A percentile compares a stretch with the other conserved stretches of the same genome.
Conservation (phyloP, 129 eudicot species). For the Solidago caesia region DNA sequence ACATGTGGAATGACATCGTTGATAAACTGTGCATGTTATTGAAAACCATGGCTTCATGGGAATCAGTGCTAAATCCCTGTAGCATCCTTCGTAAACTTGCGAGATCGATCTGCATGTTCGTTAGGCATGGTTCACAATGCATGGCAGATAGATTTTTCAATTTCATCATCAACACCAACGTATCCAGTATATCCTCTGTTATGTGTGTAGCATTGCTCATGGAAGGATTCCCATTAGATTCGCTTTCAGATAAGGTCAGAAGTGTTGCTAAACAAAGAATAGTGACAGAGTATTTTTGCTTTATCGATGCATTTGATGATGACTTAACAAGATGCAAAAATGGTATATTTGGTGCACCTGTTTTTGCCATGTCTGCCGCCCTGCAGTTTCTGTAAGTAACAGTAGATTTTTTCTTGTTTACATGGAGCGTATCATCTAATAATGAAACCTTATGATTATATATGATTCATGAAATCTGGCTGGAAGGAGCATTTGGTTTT, state of each 20-base stretch:
- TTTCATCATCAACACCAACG: slow-evolving; percentile 35
- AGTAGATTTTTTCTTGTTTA: slow-evolving; percentile 3
- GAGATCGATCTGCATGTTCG: slow-evolving; percentile 60
- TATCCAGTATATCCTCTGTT: slow-evolving; percentile 35
- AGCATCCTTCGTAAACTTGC: slow-evolving; percentile 63
- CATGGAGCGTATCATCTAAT: not conserved
- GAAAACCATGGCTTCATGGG: slow-evolving; percentile 41
- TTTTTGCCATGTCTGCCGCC: slow-evolving; percentile 65
- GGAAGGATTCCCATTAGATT: slow-evolving; percentile 81
- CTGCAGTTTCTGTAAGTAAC: slow-evolving; percentile 71
- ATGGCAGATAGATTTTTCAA: slow-evolving; percentile 61
- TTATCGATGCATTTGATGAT: slow-evolving; percentile 52
- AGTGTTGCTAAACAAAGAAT: slow-evolving; percentile 61
- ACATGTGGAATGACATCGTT: slow-evolving; percentile 49
- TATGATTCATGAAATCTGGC: not conserved
- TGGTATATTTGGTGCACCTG: slow-evolving; percentile 63
- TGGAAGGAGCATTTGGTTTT: no score
- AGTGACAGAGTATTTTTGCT: slow-evolving; percentile 54
- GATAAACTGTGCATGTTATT: slow-evolving; percentile 65
- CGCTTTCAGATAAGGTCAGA: slow-evolving; percentile 61
- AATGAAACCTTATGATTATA: not conserved
- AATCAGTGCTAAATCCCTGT: slow-evolving; percentile 42
- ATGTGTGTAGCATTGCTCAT: slow-evolving; percentile 64
- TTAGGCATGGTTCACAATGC: slow-evolving; percentile 43
- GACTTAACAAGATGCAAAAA: slow-evolving; percentile 33